Base-by-base conservation (phyloP, 345 rosid genomes). In the Populus euphratica region DNA sequence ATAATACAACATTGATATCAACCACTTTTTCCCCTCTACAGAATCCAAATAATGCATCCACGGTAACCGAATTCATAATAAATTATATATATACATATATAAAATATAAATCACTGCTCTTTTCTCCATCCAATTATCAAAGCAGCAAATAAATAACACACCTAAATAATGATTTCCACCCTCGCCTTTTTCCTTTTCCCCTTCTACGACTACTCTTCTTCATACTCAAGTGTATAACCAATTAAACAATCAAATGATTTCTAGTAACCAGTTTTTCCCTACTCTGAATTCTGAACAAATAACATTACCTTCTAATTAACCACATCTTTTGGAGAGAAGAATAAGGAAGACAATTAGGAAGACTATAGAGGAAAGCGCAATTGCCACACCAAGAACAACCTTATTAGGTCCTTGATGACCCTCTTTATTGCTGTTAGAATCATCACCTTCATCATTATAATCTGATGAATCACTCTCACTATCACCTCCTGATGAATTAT, bases 361-460 rank as follows among this genome's bases (percentile, higher is more conserved):
- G 11, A 94, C 96, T 75, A 92, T 86, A 1, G 98, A 87, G 72
- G 97, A 88, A 39, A 94, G 90, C 0, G 88, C 97, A 81, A 92
- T 94, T 5, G 97, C 96, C 38, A 94, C 88, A 41, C 98, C 98
- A 52, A 94, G 92, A 78, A 91, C 94, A 50, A 94, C 87, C 86
- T 94, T 94, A 50, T 83, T 94, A 43, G 98, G 96, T 63, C 98
- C 98, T 36, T 87, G 96, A 78, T 88, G 88, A 8, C 78, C 85
- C 38, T 77, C 83, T 66, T 86, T 79, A 66, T 89, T 89, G 80
- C 75, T 75, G 62, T 83, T 78, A 17, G 84, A 80, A 83, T 75
- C 80, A 20, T 73, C 88, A 54, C 50, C 64, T 12, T 74, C 72
- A 29, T 83, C 87, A 10, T 79, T 81, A 11, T 90, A 83, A 79